These are phyloP conservation scores for Cydonia oblonga DNA, from an alignment of 331 rosid genomes.

Conservation along the genomic window DNA sequence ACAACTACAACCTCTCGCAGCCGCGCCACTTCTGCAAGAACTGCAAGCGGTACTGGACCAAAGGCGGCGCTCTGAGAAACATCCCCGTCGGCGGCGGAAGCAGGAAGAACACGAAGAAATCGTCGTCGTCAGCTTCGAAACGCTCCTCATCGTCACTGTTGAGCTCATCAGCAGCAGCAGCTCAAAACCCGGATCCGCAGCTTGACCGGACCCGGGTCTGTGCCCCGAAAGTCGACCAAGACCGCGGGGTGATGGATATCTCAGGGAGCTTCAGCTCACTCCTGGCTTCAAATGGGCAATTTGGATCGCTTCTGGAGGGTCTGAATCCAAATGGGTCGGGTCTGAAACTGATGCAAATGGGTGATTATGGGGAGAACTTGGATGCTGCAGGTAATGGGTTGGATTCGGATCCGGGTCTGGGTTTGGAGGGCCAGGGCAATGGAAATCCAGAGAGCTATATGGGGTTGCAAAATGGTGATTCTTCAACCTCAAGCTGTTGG, in stretches of 20 bases:
- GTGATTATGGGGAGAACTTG: conserved; percentile 35
- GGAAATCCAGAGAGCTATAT: conserved; percentile 34
- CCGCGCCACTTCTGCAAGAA: conserved; percentile 89
- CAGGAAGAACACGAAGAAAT: conserved; percentile 48
- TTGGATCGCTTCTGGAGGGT: conserved; percentile 46
- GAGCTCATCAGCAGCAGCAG: not conserved
- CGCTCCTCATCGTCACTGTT: conserved; percentile 31
- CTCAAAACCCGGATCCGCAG: conserved; percentile 14
- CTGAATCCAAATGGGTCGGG: conserved; percentile 43
- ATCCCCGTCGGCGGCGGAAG: conserved; percentile 83
- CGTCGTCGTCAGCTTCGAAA: conserved; percentile 34
- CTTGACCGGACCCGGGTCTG: conserved; percentile 23
- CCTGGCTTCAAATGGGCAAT: conserved; percentile 44
- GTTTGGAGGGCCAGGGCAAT: conserved; percentile 28
- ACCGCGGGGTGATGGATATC: conserved; percentile 19
- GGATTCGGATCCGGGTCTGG: conserved; percentile 34
- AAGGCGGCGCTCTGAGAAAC: conserved; percentile 77
- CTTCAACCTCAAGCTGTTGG: conserved; percentile 43
- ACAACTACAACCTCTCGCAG: conserved; percentile 89
- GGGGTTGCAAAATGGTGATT: conserved; percentile 46
- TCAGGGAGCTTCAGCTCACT: conserved; percentile 67
- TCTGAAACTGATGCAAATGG: conserved; percentile 36
- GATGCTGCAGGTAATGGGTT: conserved; percentile 16
- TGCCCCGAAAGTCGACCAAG: conserved; percentile 21
- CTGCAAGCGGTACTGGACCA: conserved; percentile 86